Evolutionary conservation across 129 eudicot species (phyloP), one percentile per base, ranked within the genome.

Genomic region (Escallonia herrerae): DNA sequence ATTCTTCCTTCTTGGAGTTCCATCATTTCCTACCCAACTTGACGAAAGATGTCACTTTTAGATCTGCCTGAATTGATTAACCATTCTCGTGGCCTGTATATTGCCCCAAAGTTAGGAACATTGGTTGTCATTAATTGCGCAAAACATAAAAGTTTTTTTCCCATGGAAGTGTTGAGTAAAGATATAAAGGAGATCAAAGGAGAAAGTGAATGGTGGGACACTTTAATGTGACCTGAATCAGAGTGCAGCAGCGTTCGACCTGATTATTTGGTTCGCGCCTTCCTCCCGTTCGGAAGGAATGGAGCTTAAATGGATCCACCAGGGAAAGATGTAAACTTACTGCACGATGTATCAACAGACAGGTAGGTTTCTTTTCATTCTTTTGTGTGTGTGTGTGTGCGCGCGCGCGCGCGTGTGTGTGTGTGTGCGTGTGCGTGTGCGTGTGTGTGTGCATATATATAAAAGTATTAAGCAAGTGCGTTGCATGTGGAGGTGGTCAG

Each of bases 61-160:
- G 62, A 77, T 50, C 56, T 54, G 69, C 66, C 33, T 22, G 33
- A 22, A 22, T 22, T 22, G 33, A 22, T 22, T 0, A 22, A 22
- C 33, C 33, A 0, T 22, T 22, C 33, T 22, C 0, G 33, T 22
- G 33, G 33, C 33, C 33, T 22, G 1, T 22, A 22, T 22, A 60
- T 74, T 51, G 79, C 74, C 15, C 79, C 79, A n/a, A 48, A 67
- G 0, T 43, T 74, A 12, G 64, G 67, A 8, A 67, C 59, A 5
- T 60, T 77, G 64, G 73, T 72, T 43, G 49, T 72, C 60, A 71
- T 77, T 77, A 51, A 71, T n/a, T 77, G 82, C 77, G 52, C 65
- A 60, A 55, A 61, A 3, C 82, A 71, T 47, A 1, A 22, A 22
- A 22, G 33, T 22, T 22, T 22, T 22, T 22, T 1, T 22, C 33